Evolutionary conservation across 1,139 yeast species (phyloP), one percentile per base, ranked within the genome.

Genomic region (Kodamaea derodonti): DNA sequence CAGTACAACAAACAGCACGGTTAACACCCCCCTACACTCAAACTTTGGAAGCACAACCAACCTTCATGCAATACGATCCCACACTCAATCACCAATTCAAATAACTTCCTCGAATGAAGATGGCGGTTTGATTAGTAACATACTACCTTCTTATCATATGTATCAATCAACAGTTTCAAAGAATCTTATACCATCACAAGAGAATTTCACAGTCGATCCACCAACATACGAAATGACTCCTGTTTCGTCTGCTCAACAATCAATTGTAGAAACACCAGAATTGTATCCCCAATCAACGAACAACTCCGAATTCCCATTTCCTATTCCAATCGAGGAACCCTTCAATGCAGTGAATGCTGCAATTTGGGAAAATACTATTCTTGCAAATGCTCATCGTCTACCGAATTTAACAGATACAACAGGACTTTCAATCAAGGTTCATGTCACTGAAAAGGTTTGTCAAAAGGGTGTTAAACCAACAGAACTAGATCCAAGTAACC

Each of bases 141-240:
- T 69, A 25, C 56, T 69, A 10, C 75, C 75, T 2, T 66, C 72
- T 11, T 69, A 69, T 45, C 69, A 68, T 31, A 69, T 69, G 74
- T 68, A 61, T 49, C 69, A 66, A 45, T 53, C 69, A 26, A 69
- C 75, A 10, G 57, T 69, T 9, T 62, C 69, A 27, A 63, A 65
- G 41, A 57, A 58, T 16, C 43, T 69, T 33, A 58, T 62, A 2
- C 68, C 69, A 3, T 52, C 62, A 3, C 58, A 65, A 31, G 75
- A 69, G 42, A 68, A 65, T 46, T 69, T 56, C 47, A 46, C 58
- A 5, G 60, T 60, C 7, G 71, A 65, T 33, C 75, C 75, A 3
- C 75, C 75, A 2, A 52, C 47, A 25, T 69, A 69, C 43, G 73
- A 67, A 36, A 45, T 64, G 50, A 62, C 70, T 2, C 67, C 67